Conservation (phyloP, 2,329 filamentous ascomycete genomes). For the Talaromyces rugulosus region DNA sequence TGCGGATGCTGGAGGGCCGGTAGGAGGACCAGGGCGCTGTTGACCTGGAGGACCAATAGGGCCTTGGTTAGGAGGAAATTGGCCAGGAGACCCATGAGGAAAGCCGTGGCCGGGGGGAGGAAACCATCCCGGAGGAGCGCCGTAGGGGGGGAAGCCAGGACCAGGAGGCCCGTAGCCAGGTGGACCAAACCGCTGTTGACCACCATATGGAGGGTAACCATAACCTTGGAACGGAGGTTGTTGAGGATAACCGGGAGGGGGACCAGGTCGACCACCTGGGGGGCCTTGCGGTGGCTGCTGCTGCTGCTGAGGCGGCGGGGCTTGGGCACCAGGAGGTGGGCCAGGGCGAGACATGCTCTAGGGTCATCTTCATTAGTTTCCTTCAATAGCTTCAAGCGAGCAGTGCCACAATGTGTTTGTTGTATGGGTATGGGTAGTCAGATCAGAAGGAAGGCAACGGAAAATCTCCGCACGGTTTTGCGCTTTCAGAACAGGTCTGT, state of each 20-base stretch:
- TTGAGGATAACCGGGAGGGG: constrained; percentile 37
- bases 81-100: constrained; percentile 57
- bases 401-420: constrained; percentile 5
- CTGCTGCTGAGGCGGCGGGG: constrained; percentile 10
- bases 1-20: constrained; percentile 14
- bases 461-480: constrained; percentile 92
- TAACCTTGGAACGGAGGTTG: constrained; percentile 41
- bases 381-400: constrained; percentile 6
- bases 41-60: constrained; percentile 54
- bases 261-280: constrained; percentile 15
- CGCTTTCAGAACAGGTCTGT: constrained; percentile 78
- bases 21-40: constrained; percentile 28
- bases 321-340: constrained; percentile 34
- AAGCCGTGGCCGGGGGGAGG: constrained; percentile 71
- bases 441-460: constrained; percentile 99
- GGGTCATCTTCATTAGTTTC: background rate
- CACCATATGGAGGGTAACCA: constrained; percentile 41
- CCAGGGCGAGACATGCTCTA: constrained; percentile 43
- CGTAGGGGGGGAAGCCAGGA: constrained; percentile 71
- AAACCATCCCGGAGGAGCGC: constrained; percentile 72
- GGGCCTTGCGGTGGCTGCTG: constrained; percentile 22
- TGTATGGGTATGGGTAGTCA: constrained; percentile 14
- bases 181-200: constrained; percentile 26
- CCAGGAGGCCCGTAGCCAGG: constrained; percentile 43
- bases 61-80: constrained; percentile 59